Evolutionary conservation across 768 basidiomycete genomes (phyloP), one percentile per base, ranked within the genome.

Genomic region (Strobilomyces confusus): DNA sequence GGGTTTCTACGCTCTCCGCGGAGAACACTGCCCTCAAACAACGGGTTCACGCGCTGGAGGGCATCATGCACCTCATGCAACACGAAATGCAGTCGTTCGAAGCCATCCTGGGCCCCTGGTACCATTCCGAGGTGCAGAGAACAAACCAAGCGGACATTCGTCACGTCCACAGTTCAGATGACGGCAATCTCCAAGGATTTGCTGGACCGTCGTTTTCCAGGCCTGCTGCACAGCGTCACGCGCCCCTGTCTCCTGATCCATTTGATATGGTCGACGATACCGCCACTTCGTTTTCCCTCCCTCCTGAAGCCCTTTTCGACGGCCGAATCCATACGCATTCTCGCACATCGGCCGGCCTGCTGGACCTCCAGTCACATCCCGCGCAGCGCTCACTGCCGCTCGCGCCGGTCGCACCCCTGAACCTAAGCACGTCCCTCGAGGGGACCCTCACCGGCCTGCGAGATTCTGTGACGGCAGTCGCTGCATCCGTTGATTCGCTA

Each of bases 71-170:
- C 29, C 66, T 67, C 5, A 71, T 83, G 62, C 75, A 75, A 46
- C 76, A 73, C 36, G 89, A 93, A 56, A 72, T 90, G 63, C 72
- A 74, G 11, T 69, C 70, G 9, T 74, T 82, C 30, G 81, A 78
- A 62, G 69, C 61, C n/a, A 80, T 78, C 6, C 67, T 93, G 15
- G 87, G 87, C 0, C 89, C 83, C 0, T 86, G 84, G 84, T 82
- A 76, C 61, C 65, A 71, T 22, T 66, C 73, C 22, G 74, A 69
- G 22, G 73, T 29, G 59, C 65, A 59, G 40, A 65, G 60, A 46
- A 53, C 57, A 48, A 55, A 34, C 47, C 62, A 37, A 54, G 47
- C 49, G 19, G 58, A 59, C 40, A 29, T 15, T n/a, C 64, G 25
- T 22, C 48, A 43, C 15, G 38, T 30, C 41, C 62, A 54, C 12